phyloP scores from a whole-genome alignment of 257 asterid species.

The Paraleonurus japonicus region DNA sequence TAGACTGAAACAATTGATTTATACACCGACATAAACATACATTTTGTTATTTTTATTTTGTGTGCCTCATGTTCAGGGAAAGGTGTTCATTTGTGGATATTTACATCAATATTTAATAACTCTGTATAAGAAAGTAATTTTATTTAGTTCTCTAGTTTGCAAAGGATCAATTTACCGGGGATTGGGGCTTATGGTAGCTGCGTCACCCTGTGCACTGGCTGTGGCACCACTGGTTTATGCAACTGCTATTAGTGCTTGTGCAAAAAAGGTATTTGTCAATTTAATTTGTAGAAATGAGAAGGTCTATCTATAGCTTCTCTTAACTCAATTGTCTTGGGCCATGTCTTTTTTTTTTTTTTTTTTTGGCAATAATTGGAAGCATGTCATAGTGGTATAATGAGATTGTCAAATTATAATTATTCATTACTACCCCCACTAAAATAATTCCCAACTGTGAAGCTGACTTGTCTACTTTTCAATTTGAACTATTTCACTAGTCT shows the following conservation, averaged over 20 bases:
- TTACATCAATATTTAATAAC: not conserved
- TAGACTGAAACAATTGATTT: not conserved
- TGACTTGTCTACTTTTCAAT: not conserved
- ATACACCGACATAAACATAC: not conserved
- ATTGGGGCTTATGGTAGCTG: constrained; percentile 98
- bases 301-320: too few relatives aligned
- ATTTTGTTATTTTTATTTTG: not conserved
- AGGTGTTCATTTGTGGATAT: not conserved
- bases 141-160: constrained; percentile 58
- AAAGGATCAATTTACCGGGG: constrained; percentile 98
- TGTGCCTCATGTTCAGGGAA: not conserved
- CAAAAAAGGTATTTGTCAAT: constrained; percentile 63
- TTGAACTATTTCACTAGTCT: constrained; percentile 2
- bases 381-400: constrained; percentile 2
- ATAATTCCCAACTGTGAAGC: not conserved
- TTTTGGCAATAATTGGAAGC: not conserved
- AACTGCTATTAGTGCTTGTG: constrained; percentile 98
- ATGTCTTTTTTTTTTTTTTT: too few relatives aligned
- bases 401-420: constrained; percentile 12
- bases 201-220: constrained; percentile 99
- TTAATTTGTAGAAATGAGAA: constrained; percentile 14
- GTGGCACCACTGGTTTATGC: constrained; percentile 96
- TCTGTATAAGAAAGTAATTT: constrained; percentile 19
- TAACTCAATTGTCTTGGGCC: too few relatives aligned
- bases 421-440: not conserved